Evolutionary conservation across 2,329 filamentous ascomycete genomes (phyloP), one percentile per base, ranked within the genome.

Genomic region (Tolypocladium amazonense): DNA sequence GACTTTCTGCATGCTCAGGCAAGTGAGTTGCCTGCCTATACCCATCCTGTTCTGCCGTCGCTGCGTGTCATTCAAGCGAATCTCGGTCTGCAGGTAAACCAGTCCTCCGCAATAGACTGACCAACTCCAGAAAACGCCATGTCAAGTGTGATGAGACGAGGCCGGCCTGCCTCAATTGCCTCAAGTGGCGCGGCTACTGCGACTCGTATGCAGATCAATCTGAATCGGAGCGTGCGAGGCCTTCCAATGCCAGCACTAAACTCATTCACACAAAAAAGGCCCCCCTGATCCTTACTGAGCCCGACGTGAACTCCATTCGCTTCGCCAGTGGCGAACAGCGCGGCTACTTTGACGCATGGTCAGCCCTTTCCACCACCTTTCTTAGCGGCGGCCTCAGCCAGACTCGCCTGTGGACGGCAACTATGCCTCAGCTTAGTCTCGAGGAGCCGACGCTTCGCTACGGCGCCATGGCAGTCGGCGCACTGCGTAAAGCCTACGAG

Each of bases 91-190:
- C 38, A 43, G 27, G 37, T 12, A 27, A 33, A 3, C 39, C n/a
- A 14, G 11, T 14, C 50, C 50, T 20, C 27, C 18, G 30, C 30
- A n/a, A 11, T 23, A 4, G 20, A 20, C 55, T 47, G 33, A 47
- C 41, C 35, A 23, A 25, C 38, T 20, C 52, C 56, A 75, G 73
- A 58, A 75, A 75, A 58, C 74, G 75, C 25, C 75, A 76, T 62
- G 71, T 77, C 43, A 77, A 77, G 64, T 77, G 75, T 59, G 75
- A 77, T 56, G 75, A 77, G 63, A 72, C 73, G 30, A 72, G 72
- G 43, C 75, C 75, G 23, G 69, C 72, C 6, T 77, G 75, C 61
- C 67, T 73, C 39, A 77, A 75, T 56, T 77, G 75, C 59, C 65
- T 76, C 59, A 76, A 73, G 64, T 76, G 73, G 70, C 67, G 70